phyloP scores from a whole-genome alignment of 1,139 yeast species.

The Sugiyamaella neomexicana region DNA sequence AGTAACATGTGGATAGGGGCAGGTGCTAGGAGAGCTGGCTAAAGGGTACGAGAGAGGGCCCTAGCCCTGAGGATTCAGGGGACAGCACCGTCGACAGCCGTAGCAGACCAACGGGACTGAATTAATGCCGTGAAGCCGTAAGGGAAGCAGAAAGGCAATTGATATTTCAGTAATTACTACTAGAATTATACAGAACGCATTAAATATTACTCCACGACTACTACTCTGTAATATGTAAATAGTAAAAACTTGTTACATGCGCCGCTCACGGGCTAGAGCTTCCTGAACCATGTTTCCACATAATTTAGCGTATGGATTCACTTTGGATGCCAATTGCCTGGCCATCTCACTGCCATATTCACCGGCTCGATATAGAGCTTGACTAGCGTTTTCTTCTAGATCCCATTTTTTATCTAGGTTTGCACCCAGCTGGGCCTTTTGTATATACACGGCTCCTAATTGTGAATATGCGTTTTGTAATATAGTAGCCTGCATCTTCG shows the following conservation, averaged over 20 bases:
- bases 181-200: no score
- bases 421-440: slow-evolving; percentile 16
- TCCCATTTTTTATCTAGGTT: slow-evolving; percentile 29
- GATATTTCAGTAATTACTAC: neutral
- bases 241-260: neutral
- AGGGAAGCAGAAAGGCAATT: neutral
- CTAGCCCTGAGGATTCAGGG: neutral
- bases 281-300: slow-evolving; percentile 39
- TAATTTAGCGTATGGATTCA: slow-evolving; percentile 40
- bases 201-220: no score
- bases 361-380: slow-evolving; percentile 34
- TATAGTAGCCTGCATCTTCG: slow-evolving; percentile 37
- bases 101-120: no score
- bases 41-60: neutral
- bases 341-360: slow-evolving; percentile 37
- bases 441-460: slow-evolving; percentile 35
- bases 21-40: neutral
- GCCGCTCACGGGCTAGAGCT: slow-evolving; percentile 26
- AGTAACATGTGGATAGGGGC: neutral
- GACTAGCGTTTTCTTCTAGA: slow-evolving; percentile 36
- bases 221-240: no score
- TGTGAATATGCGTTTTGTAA: slow-evolving; percentile 38
- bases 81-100: slow-evolving; percentile 3
- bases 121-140: no score
- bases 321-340: slow-evolving; percentile 31